Evolutionary conservation across 805 yeast species (phyloP).

Genomic region (Kodamaea sagamina): DNA sequence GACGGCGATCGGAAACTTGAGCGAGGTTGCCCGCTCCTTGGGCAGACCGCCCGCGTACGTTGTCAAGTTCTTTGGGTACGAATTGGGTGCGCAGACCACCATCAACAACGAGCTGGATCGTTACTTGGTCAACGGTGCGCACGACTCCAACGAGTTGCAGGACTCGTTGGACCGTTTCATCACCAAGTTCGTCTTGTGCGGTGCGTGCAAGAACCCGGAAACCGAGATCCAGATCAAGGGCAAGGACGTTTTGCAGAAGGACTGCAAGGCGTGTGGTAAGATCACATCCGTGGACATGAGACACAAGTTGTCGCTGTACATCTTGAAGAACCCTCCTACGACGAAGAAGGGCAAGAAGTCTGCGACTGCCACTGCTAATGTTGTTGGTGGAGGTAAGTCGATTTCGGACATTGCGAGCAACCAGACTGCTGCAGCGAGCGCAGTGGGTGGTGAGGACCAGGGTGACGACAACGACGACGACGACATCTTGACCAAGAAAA

Average conservation of each 20-base stretch:
- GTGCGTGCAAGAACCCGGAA: slow-evolving; percentile 95
- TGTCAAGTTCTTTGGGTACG: slow-evolving; percentile 93
- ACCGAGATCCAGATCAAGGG: slow-evolving; percentile 84
- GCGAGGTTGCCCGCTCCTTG: slow-evolving; percentile 92
- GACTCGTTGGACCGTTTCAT: slow-evolving; percentile 94
- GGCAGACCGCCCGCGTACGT: slow-evolving; percentile 91
- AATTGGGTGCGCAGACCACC: slow-evolving; percentile 94
- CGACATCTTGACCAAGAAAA: slow-evolving; percentile 73
- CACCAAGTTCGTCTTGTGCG: slow-evolving; percentile 89
- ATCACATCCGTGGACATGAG: slow-evolving; percentile 80
- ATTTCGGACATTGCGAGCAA: slow-evolving; percentile 75
- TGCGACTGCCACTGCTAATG: slow-evolving; percentile 85
- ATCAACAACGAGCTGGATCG: slow-evolving; percentile 80
- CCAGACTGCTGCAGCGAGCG: slow-evolving; percentile 27
- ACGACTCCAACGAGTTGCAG: slow-evolving; percentile 86
- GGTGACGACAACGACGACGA: slow-evolving; percentile 57
- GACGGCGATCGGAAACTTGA: slow-evolving; percentile 85
- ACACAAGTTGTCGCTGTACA: slow-evolving; percentile 83
- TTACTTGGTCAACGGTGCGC: slow-evolving; percentile 91
- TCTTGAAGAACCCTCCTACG: slow-evolving; percentile 85
- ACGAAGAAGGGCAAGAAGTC: slow-evolving; percentile 60
- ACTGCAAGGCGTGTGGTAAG: slow-evolving; percentile 98
- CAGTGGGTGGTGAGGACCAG: slow-evolving; percentile 29
- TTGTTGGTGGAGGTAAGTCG: slow-evolving; percentile 83
- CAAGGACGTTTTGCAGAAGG: slow-evolving; percentile 75